Conservation (phyloP, 352 stramenopile species). For the Globisporangium parvum region DNA sequence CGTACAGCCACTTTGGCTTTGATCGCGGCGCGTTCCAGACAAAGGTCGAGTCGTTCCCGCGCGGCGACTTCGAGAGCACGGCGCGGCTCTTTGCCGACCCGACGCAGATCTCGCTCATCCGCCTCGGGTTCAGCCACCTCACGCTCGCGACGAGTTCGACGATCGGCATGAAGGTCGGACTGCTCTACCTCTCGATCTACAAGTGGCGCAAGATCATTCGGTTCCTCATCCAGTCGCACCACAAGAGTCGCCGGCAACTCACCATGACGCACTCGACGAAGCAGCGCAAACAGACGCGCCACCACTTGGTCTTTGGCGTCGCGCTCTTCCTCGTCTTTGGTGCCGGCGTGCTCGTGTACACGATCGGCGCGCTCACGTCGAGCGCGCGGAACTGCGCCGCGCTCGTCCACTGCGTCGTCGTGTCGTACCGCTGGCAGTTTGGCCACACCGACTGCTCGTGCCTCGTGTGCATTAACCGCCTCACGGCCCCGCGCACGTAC, state of each 20-base stretch:
- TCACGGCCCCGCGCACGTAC: constrained; percentile 9
- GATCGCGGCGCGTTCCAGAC: constrained; percentile 29
- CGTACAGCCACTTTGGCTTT: constrained; percentile 36
- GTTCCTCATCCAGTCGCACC: constrained; percentile 12
- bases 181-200: constrained; percentile 18
- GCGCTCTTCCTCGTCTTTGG: constrained; percentile 11
- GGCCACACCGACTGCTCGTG: constrained; percentile 7
- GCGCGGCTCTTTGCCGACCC: constrained; percentile 43
- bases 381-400: constrained; percentile 7
- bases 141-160: constrained; percentile 25
- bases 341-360: constrained; percentile 9
- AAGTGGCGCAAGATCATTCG: constrained; percentile 20
- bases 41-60: constrained; percentile 21
- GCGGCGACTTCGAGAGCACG: constrained; percentile 27
- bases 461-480: constrained; percentile 12
- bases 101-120: constrained; percentile 29
- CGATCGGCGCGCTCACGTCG: constrained; percentile 9
- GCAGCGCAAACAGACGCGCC: constrained; percentile 9
- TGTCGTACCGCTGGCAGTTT: constrained; percentile 15
- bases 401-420: constrained; percentile 8
- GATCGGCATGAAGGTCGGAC: constrained; percentile 13
- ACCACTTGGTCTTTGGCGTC: constrained; percentile 13
- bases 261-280: constrained; percentile 7
- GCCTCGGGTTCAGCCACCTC: constrained; percentile 38
- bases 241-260: constrained; percentile 6